These are phyloP conservation scores for Candida caryicola DNA, from an alignment of 805 yeast species.

Conservation along the genomic window DNA sequence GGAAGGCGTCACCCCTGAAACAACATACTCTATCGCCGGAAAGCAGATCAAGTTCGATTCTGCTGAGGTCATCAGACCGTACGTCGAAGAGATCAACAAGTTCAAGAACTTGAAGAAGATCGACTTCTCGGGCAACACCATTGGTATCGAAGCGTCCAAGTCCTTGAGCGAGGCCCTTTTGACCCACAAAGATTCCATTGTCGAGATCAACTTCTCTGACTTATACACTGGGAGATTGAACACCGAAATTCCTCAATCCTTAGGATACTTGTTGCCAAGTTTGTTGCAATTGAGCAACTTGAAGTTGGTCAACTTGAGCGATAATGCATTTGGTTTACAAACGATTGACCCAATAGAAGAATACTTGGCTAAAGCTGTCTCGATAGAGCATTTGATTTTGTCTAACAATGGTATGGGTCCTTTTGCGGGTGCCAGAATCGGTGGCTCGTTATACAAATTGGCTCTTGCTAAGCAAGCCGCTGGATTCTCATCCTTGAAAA, in stretches of 20 bases:
- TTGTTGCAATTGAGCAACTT: constrained; percentile 67
- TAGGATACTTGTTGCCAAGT: constrained; percentile 69
- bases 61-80: constrained; percentile 68
- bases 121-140: constrained; percentile 89
- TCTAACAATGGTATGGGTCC: constrained; percentile 99
- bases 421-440: constrained; percentile 92
- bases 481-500: constrained; percentile 56
- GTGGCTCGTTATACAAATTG: constrained; percentile 74
- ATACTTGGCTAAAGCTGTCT: constrained; percentile 69
- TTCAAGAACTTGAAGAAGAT: constrained; percentile 47
- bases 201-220: constrained; percentile 82
- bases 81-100: constrained; percentile 52
- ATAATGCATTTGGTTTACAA: constrained; percentile 95
- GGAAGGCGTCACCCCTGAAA: constrained; percentile 42
- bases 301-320: constrained; percentile 77
- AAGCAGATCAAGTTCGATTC: constrained; percentile 75
- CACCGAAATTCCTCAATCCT: constrained; percentile 87
- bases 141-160: constrained; percentile 85
- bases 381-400: constrained; percentile 80
- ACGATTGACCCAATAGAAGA: constrained; percentile 86
- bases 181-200: constrained; percentile 45
- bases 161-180: constrained; percentile 58
- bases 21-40: constrained; percentile 61
- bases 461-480: constrained; percentile 59
- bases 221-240: constrained; percentile 92